These are phyloP conservation scores for Pythium sukuiense DNA, from an alignment of 352 stramenopile genomes.

Conservation along the genomic window DNA sequence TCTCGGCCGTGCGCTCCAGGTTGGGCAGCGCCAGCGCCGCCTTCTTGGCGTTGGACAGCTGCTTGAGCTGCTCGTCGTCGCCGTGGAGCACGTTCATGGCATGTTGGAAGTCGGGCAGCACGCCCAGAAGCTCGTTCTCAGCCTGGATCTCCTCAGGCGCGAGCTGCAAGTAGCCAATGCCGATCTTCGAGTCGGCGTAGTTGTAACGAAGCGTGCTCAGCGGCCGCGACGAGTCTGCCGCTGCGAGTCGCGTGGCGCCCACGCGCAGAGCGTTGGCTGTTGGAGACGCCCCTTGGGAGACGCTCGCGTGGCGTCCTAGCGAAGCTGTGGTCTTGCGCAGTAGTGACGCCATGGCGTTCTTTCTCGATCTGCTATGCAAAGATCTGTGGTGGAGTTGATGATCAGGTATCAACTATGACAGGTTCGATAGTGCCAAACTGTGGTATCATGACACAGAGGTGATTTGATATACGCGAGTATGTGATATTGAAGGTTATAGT, in stretches of 20 bases:
- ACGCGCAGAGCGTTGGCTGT: background rate
- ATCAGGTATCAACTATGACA: background rate
- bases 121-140: slow-evolving; percentile 58
- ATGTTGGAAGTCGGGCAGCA: slow-evolving; percentile 73
- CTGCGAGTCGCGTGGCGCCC: background rate
- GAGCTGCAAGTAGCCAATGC: slow-evolving; percentile 66
- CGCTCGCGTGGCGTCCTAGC: background rate
- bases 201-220: slow-evolving; percentile 42
- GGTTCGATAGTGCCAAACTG: background rate
- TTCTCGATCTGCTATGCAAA: background rate
- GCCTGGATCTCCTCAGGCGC: slow-evolving; percentile 62
- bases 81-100: slow-evolving; percentile 54
- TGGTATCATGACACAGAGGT: background rate
- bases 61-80: slow-evolving; percentile 34
- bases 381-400: background rate
- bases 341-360: background rate
- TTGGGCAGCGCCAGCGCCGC: slow-evolving; percentile 49
- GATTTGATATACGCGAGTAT: background rate
- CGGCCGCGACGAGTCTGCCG: background rate
- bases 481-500: background rate
- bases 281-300: background rate
- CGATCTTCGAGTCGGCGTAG: slow-evolving; percentile 52
- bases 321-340: background rate
- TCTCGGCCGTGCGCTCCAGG: slow-evolving; percentile 68
- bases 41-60: slow-evolving; percentile 49